Percentiles rank a stretch among this genome's conserved stretches.
These are phyloP conservation scores for Eucalyptus pumila DNA, from an alignment of 345 rosid species.

Conservation along the genomic window DNA sequence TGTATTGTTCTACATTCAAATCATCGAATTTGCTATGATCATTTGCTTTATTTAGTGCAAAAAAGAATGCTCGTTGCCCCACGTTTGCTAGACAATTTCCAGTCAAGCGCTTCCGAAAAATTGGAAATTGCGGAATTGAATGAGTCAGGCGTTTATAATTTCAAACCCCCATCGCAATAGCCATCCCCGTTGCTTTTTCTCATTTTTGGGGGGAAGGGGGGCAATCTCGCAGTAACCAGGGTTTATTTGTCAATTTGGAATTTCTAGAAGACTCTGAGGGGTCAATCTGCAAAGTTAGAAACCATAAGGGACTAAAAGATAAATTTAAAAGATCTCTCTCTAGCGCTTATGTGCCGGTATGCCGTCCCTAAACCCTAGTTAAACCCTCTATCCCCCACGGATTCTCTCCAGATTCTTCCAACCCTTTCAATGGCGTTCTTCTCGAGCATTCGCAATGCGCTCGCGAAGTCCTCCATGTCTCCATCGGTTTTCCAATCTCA, in stretches of 20 bases:
- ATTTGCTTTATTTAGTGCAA: background rate
- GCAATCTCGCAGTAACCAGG: background rate
- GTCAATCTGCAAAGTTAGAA: background rate
- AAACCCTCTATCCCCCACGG: background rate
- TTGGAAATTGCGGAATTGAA: background rate
- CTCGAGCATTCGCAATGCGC: conserved; percentile 33
- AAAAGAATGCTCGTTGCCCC: background rate
- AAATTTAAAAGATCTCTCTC: background rate
- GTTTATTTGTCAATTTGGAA: background rate
- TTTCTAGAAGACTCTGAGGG: background rate
- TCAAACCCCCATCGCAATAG: background rate
- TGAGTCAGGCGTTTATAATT: background rate
- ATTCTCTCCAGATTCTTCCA: background rate
- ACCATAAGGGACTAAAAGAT: background rate
- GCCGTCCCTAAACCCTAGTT: background rate
- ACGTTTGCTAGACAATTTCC: background rate
- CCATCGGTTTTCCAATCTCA: conserved; percentile 15
- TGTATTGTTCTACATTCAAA: background rate
- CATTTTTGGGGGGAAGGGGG: background rate
- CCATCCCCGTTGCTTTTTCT: background rate
- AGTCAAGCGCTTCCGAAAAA: background rate
- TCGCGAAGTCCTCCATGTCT: conserved; percentile 7
- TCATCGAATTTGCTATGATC: background rate
- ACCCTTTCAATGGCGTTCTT: conserved; percentile 37
- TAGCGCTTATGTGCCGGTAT: background rate